Percentiles rank a stretch among this genome's conserved stretches.
phyloP scores from a whole-genome alignment of 2,329 filamentous ascomycete species.

The Aspergillus sp. region DNA sequence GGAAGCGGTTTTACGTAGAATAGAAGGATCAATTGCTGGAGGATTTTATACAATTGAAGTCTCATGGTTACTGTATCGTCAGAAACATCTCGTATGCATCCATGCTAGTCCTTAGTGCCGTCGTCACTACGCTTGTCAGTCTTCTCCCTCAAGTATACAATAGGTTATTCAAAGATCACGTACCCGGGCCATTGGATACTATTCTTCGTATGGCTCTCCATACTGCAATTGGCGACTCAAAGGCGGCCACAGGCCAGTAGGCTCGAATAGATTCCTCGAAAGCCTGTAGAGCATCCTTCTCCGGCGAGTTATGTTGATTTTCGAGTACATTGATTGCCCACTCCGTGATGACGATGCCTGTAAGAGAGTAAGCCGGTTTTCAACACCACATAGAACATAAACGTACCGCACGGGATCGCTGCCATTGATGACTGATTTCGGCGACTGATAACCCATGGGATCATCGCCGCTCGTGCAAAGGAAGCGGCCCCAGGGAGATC shows the following conservation, averaged over 20 bases:
- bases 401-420: background rate
- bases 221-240: background rate
- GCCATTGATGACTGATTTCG: background rate
- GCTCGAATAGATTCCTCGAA: background rate
- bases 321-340: background rate
- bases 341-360: background rate
- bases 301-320: background rate
- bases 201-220: background rate
- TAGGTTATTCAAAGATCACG: background rate
- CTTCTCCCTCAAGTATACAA: background rate
- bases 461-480: background rate
- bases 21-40: background rate
- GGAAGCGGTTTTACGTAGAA: background rate
- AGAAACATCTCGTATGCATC: background rate
- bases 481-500: background rate
- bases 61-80: background rate
- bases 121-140: background rate
- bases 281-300: background rate
- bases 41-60: background rate
- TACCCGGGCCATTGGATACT: background rate
- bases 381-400: background rate
- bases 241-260: background rate
- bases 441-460: background rate
- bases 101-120: background rate
- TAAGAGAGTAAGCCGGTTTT: background rate